phyloP scores from a whole-genome alignment of 2,329 filamentous ascomycete species.

The Cladosporium sp. region DNA sequence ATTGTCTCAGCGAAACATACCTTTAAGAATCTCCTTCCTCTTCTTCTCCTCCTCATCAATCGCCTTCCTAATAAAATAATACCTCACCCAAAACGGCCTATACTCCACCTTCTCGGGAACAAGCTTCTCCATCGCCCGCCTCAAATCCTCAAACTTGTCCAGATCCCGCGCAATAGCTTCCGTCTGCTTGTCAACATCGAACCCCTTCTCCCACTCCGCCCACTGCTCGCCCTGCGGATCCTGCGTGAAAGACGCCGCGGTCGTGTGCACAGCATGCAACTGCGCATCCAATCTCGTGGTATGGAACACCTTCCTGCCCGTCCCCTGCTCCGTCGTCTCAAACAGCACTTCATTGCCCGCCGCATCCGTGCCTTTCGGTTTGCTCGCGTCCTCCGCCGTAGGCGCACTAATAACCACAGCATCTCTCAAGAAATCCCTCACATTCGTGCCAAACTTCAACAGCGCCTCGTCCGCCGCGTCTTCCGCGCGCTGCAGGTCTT shows the following conservation, averaged over 20 bases:
- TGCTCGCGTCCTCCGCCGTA: constrained; percentile 46
- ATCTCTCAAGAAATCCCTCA: constrained; percentile 86
- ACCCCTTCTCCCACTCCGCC: constrained; percentile 69
- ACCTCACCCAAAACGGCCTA: constrained; percentile 85
- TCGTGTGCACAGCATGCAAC: constrained; percentile 91
- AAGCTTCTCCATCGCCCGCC: constrained; percentile 88
- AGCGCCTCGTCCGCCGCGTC: constrained; percentile 96
- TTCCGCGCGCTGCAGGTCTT: constrained; percentile 87
- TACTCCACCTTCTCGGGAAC: constrained; percentile 95
- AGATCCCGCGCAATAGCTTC: constrained; percentile 79
- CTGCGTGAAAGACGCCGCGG: constrained; percentile 75
- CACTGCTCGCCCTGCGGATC: constrained; percentile 76
- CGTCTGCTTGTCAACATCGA: constrained; percentile 83
- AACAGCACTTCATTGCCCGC: constrained; percentile 69
- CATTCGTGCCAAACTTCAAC: constrained; percentile 84
- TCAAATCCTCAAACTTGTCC: constrained; percentile 81
- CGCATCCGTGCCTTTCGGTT: constrained; percentile 38
- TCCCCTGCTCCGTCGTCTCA: constrained; percentile 84
- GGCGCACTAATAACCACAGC: constrained; percentile 86
- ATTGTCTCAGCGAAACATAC: constrained; percentile 51
- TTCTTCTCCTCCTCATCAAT: constrained; percentile 91
- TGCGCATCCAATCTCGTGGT: constrained; percentile 93
- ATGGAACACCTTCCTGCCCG: constrained; percentile 90
- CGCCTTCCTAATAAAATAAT: constrained; percentile 91
- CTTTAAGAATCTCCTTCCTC: constrained; percentile 85